phyloP scores from a whole-genome alignment of 129 eudicot species.

The Calendula officinalis region DNA sequence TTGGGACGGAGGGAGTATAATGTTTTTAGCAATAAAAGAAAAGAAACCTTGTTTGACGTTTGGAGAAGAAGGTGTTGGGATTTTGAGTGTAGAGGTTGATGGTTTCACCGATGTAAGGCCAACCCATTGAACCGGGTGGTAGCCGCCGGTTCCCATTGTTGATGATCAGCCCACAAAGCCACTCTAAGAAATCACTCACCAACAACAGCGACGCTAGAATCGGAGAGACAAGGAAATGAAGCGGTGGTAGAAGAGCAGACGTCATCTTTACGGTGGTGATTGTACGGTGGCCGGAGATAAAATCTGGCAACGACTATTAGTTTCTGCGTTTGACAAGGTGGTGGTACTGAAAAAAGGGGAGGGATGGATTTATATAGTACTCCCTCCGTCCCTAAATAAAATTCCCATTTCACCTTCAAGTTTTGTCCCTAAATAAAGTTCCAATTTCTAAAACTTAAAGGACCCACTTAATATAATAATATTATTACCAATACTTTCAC shows the following conservation, averaged over 20 bases:
- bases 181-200: background rate
- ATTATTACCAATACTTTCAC: no score
- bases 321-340: no score
- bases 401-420: no score
- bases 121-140: constrained; percentile 93
- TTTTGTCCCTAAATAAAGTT: no score
- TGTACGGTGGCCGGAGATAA: background rate
- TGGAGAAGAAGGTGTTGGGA: constrained; percentile 80
- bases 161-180: background rate
- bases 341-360: background rate
- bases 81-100: constrained; percentile 73
- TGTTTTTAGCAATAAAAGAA: background rate
- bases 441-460: no score
- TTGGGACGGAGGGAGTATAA: no score
- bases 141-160: constrained; percentile 30
- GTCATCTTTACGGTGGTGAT: constrained; percentile 13
- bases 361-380: background rate
- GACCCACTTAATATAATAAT: no score
- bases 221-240: constrained; percentile 8
- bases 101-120: constrained; percentile 94
- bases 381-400: no score
- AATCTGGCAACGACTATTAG: background rate
- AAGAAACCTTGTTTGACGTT: constrained; percentile 50
- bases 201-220: constrained; percentile 5
- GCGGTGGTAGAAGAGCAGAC: constrained; percentile 9